These are phyloP conservation scores for Amylocystis lapponica DNA, from an alignment of 768 basidiomycete species.

Conservation along the genomic window DNA sequence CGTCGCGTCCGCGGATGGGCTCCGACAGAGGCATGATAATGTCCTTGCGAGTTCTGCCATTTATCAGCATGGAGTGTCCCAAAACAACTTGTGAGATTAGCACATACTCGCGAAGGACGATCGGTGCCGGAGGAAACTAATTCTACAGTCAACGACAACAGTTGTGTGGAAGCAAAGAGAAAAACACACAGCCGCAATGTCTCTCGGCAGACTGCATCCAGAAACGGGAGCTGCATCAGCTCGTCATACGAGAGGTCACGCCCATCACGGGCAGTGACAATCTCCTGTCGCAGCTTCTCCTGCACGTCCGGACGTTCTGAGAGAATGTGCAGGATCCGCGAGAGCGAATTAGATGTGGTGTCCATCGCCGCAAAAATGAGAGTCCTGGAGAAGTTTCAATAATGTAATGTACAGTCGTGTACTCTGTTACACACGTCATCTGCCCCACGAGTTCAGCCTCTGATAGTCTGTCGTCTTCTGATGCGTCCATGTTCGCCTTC, in stretches of 20 bases:
- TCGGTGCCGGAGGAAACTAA: conserved; percentile 43
- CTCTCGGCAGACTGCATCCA: conserved; percentile 32
- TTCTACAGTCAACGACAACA: too few relatives aligned
- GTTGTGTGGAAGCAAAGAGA: neutral
- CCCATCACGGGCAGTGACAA: conserved; percentile 8
- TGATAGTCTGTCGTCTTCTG: conserved; percentile 4
- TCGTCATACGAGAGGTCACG: conserved; percentile 26
- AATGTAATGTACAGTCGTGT: neutral
- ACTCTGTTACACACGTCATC: conserved; percentile 6
- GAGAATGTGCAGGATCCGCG: conserved; percentile 13
- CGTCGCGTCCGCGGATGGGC: conserved; percentile 26
- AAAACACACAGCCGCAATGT: conserved; percentile 23
- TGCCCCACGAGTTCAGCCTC: conserved; percentile 11
- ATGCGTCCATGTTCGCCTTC: conserved; percentile 9
- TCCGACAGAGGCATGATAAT: conserved; percentile 25
- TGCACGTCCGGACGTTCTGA: conserved; percentile 11
- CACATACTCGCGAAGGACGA: conserved; percentile 26
- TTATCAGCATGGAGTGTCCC: neutral
- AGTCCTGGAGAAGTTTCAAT: neutral
- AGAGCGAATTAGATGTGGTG: conserved; percentile 16
- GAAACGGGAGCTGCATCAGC: conserved; percentile 30
- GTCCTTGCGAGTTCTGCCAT: conserved; percentile 5
- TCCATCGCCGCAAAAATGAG: conserved; percentile 14
- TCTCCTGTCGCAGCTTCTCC: conserved; percentile 9
- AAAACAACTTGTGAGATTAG: too few relatives aligned